phyloP scores from a whole-genome alignment of 495 filamentous ascomycete genomes.

The Margaritispora aquatica region DNA sequence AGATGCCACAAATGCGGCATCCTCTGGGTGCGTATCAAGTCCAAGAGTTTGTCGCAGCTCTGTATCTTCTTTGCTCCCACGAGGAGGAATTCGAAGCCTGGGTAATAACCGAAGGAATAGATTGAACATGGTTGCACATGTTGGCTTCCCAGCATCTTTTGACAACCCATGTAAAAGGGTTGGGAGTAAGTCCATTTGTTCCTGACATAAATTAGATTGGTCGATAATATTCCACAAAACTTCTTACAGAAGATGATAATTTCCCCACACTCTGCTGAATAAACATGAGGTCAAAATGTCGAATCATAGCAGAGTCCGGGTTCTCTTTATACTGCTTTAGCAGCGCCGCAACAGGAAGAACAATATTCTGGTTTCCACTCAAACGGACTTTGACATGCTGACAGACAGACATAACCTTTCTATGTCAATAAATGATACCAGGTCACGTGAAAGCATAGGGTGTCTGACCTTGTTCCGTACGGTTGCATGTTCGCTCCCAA shows the following conservation, averaged over 20 bases:
- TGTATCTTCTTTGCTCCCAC: constrained; percentile 72
- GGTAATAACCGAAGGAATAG: constrained; percentile 70
- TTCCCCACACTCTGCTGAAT: constrained; percentile 81
- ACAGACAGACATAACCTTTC: constrained; percentile 61
- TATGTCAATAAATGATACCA: neutral
- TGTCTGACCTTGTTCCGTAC: constrained; percentile 75
- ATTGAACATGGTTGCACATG: constrained; percentile 76
- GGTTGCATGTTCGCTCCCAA: constrained; percentile 67
- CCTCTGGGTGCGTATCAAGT: constrained; percentile 51
- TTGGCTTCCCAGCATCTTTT: constrained; percentile 52
- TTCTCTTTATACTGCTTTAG: constrained; percentile 87
- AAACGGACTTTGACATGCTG: constrained; percentile 76
- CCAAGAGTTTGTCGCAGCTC: constrained; percentile 58
- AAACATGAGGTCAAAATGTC: constrained; percentile 84
- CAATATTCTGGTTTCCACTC: constrained; percentile 48
- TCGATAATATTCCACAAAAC: neutral
- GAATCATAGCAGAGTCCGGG: constrained; percentile 58
- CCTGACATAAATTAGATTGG: constrained; percentile 26
- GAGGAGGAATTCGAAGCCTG: constrained; percentile 62
- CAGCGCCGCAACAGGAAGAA: constrained; percentile 75
- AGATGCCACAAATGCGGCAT: constrained; percentile 65
- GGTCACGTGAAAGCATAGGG: constrained; percentile 7
- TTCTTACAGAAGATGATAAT: constrained; percentile 40
- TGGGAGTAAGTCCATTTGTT: constrained; percentile 64
- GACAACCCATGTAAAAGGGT: constrained; percentile 66